These are phyloP conservation scores for Athelia sp. DNA, from an alignment of 1,284 basidiomycete genomes.

Conservation along the genomic window DNA sequence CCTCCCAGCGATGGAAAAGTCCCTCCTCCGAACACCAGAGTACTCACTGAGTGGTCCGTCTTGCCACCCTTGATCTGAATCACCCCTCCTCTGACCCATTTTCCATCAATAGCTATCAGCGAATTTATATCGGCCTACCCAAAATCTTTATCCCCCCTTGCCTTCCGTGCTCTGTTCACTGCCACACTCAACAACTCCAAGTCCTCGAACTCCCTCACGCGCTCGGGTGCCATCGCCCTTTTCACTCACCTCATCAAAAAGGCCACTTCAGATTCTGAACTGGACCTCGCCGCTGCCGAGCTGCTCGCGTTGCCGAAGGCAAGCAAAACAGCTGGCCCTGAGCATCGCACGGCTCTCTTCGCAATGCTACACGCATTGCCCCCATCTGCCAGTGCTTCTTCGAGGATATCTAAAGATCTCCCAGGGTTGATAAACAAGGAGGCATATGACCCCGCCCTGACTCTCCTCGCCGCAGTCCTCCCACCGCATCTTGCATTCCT, in stretches of 20 bases:
- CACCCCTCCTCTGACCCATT: constrained; percentile 2
- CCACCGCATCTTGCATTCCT: constrained; percentile 54
- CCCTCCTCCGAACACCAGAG: constrained; percentile 71
- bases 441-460: constrained; percentile 60
- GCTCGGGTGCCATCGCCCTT: constrained; percentile 54
- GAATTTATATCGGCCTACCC: constrained; percentile 56
- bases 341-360: constrained; percentile 82
- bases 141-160: constrained; percentile 45
- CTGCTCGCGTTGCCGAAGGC: constrained; percentile 69
- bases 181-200: constrained; percentile 71
- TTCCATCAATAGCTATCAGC: constrained; percentile 37
- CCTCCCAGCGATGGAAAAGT: constrained; percentile 69
- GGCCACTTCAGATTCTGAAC: constrained; percentile 24
- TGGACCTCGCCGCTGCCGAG: constrained; percentile 53
- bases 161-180: constrained; percentile 61
- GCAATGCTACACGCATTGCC: constrained; percentile 63
- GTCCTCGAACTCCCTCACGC: constrained; percentile 67
- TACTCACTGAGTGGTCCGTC: constrained; percentile 53
- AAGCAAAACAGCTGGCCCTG: constrained; percentile 82
- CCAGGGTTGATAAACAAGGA: constrained; percentile 74
- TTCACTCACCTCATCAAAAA: constrained; percentile 52
- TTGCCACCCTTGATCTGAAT: neutral
- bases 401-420: constrained; percentile 47
- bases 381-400: constrained; percentile 48
- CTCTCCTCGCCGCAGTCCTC: constrained; percentile 51